Evolutionary conservation across 495 filamentous ascomycete genomes (phyloP), one percentile per base, ranked within the genome.

Genomic region (Clohesyomyces aquaticus): DNA sequence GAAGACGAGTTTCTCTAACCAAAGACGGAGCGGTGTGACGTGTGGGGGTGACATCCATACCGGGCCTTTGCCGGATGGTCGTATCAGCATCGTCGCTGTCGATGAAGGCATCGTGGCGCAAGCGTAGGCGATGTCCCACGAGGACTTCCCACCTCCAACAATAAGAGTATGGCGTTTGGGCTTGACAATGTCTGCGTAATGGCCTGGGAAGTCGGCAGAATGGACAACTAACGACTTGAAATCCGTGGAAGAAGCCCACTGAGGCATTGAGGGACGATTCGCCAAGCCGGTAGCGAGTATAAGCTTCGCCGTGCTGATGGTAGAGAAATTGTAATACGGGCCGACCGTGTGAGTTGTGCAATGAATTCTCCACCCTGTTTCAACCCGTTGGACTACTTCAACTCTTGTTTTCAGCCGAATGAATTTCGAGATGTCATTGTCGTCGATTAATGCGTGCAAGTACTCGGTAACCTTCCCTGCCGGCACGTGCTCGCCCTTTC

Each of bases 111-210:
- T 23, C 0, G 81, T 79, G 0, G 84, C 86, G 68, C 85, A 88
- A 3, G 81, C 78, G 67, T 93, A 92, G 0, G 85, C 90, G 2
- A 83, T 84, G 77, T 95, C 91, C 80, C 83, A 91, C 0, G 82
- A 89, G 1, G 87, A 89, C 72, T 95, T 96, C 1, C 82, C 85
- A 12, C 81, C 85, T 16, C 91, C 91, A 52, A 91, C 80, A 41
- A 68, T 26, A 55, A 68, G 59, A 21, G 55, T 64, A 55, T 64
- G 65, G 1, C 32, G 55, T 16, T 32, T 14, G 8, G 60, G 59
- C 51, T 42, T 27, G 19, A 60, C 48, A 29, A 64, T 56, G 1
- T 32, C 10, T 26, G 53, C 32, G 28, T 38, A 64, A 25, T 64
- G 48, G 2, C 25, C 0, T 12, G 65, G 74, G 19, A 89, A 81